These are phyloP conservation scores for Geum urbanum DNA, from an alignment of 306 rosid species.

Conservation along the genomic window DNA sequence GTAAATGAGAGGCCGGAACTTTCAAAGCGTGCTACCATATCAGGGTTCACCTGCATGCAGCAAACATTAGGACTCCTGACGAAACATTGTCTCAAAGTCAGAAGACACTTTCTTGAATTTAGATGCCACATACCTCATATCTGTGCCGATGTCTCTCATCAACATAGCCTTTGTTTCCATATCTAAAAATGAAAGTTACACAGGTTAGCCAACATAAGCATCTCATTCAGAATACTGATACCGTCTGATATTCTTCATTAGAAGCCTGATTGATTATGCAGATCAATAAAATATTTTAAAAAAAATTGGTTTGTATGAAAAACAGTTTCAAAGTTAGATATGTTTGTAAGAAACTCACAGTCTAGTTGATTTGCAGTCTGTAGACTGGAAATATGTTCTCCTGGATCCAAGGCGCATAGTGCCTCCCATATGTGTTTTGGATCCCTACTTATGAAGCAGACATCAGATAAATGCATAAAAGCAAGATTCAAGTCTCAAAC, in stretches of 20 bases:
- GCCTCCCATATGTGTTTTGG: conserved; percentile 93
- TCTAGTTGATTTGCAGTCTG: conserved; percentile 74
- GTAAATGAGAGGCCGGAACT: conserved; percentile 39
- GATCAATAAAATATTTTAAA: not conserved
- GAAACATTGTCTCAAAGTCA: not conserved
- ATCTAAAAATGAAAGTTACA: conserved; percentile 26
- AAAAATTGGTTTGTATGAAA: not conserved
- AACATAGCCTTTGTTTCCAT: conserved; percentile 36
- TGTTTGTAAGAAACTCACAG: conserved; percentile 44
- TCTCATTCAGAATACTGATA: conserved; percentile 1
- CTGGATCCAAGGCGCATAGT: conserved; percentile 99
- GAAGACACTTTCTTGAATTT: not conserved
- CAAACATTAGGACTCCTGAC: conserved; percentile 1
- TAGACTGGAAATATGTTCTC: conserved; percentile 67
- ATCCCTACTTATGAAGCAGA: conserved; percentile 50
- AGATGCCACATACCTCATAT: conserved; percentile 38
- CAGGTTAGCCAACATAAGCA: conserved; percentile 12
- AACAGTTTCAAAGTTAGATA: not conserved
- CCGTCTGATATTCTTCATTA: conserved; percentile 1
- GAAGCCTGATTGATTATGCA: conserved; percentile 1
- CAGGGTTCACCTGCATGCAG: conserved; percentile 41
- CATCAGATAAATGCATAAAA: conserved; percentile 15
- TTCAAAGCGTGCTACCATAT: conserved; percentile 46
- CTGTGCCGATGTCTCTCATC: conserved; percentile 55
- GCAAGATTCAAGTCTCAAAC: not conserved